Evolutionary conservation across 352 stramenopile species (phyloP).

Genomic region (Phytopythium helicoides): DNA sequence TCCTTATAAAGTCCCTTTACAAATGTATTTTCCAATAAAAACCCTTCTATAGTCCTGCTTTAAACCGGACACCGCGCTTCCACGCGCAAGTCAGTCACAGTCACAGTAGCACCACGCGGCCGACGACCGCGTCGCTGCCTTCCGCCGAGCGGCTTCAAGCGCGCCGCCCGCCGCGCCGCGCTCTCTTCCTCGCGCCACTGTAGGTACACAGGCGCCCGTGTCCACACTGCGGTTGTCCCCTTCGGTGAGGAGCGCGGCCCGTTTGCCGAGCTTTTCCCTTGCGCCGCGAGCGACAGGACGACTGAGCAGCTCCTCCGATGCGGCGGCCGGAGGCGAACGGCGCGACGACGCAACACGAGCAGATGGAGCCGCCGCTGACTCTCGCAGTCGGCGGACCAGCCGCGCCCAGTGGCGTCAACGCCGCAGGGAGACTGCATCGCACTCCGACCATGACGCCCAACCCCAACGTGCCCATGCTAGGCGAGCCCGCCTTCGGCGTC

Average conservation of each 20-base stretch:
- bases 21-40: no score
- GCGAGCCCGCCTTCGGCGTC: constrained; percentile 6
- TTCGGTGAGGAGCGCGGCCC: background rate
- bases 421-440: background rate
- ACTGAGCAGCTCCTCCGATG: background rate
- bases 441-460: background rate
- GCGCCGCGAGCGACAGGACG: constrained; percentile 1
- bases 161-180: no score
- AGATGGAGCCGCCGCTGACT: background rate
- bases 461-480: background rate
- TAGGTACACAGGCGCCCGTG: no score
- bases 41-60: no score
- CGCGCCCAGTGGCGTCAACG: constrained; percentile 1
- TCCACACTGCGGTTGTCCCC: background rate
- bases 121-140: no score
- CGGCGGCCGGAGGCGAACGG: background rate
- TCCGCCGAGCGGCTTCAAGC: no score
- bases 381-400: no score
- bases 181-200: no score
- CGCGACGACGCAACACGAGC: constrained; percentile 8
- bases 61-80: no score
- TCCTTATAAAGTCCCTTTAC: no score
- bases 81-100: no score
- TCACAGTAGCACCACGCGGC: no score
- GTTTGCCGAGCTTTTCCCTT: background rate